Base-by-base conservation (phyloP, 164 flowering plant genomes). In the Vitis rupestris region DNA sequence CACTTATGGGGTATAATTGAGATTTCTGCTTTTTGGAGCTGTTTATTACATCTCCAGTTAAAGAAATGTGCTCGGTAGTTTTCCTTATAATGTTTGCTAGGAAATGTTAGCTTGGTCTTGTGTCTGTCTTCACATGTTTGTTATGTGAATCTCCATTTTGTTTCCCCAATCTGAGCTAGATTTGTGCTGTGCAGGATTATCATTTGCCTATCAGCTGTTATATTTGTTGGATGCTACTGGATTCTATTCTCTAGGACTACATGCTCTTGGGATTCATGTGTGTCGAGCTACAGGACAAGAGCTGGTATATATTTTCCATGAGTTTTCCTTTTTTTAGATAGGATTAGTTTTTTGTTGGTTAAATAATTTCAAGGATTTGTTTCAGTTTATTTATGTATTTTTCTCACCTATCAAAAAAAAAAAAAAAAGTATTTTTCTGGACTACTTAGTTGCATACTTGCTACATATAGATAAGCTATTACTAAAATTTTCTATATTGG, bases 281-380 rank as follows among this genome's bases (percentile, higher is more conserved):
- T 90, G 94, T 78, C 95, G 99, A 78, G 98, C 99, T 63, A 96
- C 99, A 53, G 99, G 97, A 58, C 99, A 96, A 77, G 99, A 96
- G 78, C 79, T 96, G 95, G 99, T 96, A 89, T 54, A 14, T 37
- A 17, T 30, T 73, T 67, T 23, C 50, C 51, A 11, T 54, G n/a
- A 65, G n/a, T 30, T 57, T 23, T 72, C 13, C 17, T 66, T 52
- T 60, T 1, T n/a, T 50, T 19, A 19, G 23, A 63, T n/a, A 48
- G 27, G 27, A 23, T 23, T 23, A 23, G 27, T 23, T 65, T 12
- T 2, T 14, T 65, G 51, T 8, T 17, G 16, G 27, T 23, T 1
- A 23, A 23, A 23, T 23, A 23, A 23, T 23, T 23, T 37, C 64
- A 50, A 64, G 50, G 31, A 64, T 64, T 51, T 31, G 44, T 31